Evolutionary conservation across 257 asterid species (phyloP).

Genomic region (Capsicum rhomboideum): DNA sequence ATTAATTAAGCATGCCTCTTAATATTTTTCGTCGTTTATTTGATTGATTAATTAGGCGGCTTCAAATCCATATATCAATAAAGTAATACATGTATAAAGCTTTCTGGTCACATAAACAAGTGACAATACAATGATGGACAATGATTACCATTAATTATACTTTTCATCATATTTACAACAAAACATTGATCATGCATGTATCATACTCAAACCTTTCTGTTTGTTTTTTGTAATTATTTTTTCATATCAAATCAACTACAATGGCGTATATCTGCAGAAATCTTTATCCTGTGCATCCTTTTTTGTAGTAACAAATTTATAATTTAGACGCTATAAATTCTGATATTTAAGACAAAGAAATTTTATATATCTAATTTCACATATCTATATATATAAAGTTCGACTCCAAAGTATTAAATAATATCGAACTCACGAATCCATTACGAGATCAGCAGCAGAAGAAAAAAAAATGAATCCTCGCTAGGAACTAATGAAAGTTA

Average conservation of each 20-base stretch:
- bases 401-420: background rate
- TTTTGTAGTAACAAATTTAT: background rate
- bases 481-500: background rate
- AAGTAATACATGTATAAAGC: background rate
- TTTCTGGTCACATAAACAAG: background rate
- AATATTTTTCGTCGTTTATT: background rate
- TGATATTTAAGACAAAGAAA: background rate
- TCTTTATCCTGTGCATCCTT: background rate
- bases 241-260: background rate
- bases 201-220: background rate
- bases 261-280: background rate
- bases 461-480: background rate
- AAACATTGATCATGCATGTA: background rate
- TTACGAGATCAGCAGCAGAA: background rate
- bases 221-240: background rate
- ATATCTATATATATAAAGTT: background rate
- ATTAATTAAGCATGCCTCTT: background rate
- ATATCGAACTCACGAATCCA: background rate
- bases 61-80: background rate
- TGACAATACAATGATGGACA: background rate
- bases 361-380: background rate
- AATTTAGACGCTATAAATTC: background rate
- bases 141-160: background rate
- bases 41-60: background rate
- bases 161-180: background rate